Percentiles rank a stretch among this genome's conserved stretches.
Evolutionary conservation across 176 grass and related monocot species (phyloP).

Genomic region (Alopecurus myosuroides): DNA sequence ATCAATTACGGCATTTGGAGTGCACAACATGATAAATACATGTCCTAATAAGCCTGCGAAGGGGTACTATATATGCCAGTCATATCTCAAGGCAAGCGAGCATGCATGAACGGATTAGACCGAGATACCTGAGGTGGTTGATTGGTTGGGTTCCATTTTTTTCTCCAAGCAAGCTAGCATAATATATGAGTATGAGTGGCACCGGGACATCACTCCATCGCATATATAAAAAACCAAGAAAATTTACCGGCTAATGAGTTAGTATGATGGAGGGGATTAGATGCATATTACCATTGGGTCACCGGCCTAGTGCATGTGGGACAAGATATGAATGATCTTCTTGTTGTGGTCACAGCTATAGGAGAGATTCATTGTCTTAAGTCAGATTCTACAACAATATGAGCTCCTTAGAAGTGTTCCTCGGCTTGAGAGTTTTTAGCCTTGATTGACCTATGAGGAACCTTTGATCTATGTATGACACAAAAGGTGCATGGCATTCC

Average conservation of each 20-base stretch:
- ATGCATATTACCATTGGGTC: neutral
- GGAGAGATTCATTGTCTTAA: neutral
- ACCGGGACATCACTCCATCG: neutral
- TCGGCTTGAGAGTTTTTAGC: no score
- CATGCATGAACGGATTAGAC: neutral
- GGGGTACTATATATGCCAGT: neutral
- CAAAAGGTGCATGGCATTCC: no score
- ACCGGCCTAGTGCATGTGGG: no score
- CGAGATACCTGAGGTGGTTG: no score
- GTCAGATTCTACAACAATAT: no score
- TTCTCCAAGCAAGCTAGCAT: neutral
- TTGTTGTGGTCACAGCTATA: neutral
- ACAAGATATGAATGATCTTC: neutral
- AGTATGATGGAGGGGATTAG: neutral
- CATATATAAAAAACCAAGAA: no score
- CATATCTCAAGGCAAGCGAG: neutral
- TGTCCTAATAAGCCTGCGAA: neutral
- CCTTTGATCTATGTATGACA: no score
- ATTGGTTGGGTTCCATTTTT: no score
- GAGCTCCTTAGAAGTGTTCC: no score
- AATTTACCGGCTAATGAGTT: neutral
- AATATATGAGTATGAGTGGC: neutral
- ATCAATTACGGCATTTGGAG: neutral
- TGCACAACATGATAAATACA: neutral
- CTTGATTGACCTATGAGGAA: no score